A percentile compares a stretch with the other conserved stretches of the same genome.
Evolutionary conservation across 345 rosid genomes (phyloP).

Genomic region (Pistacia integerrima): DNA sequence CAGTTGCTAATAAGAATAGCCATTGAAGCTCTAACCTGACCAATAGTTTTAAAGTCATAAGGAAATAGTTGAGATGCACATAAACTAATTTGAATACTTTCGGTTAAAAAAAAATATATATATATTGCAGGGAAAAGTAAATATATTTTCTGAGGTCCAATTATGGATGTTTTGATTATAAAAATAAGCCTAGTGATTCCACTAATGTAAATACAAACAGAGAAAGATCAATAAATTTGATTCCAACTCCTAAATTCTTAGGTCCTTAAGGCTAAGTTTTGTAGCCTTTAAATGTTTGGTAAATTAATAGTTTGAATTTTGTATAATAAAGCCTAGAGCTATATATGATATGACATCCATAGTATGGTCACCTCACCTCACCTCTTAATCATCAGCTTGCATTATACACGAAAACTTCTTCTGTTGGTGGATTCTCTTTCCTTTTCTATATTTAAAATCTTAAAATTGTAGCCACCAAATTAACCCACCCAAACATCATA

Average conservation of each 20-base stretch:
- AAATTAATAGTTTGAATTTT: not conserved
- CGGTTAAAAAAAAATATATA: too few species aligned
- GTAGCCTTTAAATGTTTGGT: not conserved
- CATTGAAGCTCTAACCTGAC: too few species aligned
- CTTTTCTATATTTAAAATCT: not conserved
- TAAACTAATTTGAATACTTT: too few species aligned
- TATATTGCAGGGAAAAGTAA: too few species aligned
- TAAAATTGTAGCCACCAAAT: not conserved
- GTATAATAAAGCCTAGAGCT: too few species aligned
- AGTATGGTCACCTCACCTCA: conserved; percentile 2
- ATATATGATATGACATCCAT: not conserved
- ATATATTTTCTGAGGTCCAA: not conserved
- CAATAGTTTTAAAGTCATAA: too few species aligned
- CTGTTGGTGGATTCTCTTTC: not conserved
- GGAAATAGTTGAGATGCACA: too few species aligned
- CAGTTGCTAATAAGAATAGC: too few species aligned
- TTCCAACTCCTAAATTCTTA: not conserved
- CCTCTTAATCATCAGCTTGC: not conserved
- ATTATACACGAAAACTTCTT: not conserved
- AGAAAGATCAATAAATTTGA: not conserved
- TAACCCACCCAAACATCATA: too few species aligned
- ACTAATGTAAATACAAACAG: not conserved
- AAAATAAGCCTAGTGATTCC: not conserved
- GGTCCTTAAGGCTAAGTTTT: not conserved
- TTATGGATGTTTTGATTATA: not conserved